Conservation (phyloP, 495 filamentous ascomycete species). For the Talaromyces proteolyticus region DNA sequence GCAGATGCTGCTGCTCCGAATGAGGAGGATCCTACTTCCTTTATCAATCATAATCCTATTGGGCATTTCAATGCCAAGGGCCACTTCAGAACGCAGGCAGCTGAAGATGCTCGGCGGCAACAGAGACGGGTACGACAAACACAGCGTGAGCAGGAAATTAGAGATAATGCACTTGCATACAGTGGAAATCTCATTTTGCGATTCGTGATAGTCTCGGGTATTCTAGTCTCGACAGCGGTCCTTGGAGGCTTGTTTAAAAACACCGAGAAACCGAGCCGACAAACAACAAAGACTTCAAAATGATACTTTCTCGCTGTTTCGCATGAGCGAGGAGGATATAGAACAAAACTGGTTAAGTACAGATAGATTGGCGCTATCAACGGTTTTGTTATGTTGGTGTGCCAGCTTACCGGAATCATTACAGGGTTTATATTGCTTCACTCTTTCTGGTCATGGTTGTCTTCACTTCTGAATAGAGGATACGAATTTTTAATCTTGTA, state of each 20-base stretch:
- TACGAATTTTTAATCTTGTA: too few species aligned
- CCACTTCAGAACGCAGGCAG: conserved; percentile 63
- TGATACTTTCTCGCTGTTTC: too few species aligned
- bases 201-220: conserved; percentile 38
- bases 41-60: conserved; percentile 46
- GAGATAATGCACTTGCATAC: conserved; percentile 16
- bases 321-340: too few species aligned
- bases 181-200: conserved; percentile 34
- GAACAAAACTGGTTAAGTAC: too few species aligned
- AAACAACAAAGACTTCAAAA: too few species aligned
- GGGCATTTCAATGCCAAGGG: conserved; percentile 59
- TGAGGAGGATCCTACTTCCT: conserved; percentile 36
- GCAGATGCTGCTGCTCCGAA: not conserved
- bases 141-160: conserved; percentile 14
- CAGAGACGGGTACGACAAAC: conserved; percentile 3
- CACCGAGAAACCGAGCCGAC: not conserved
- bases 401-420: too few species aligned
- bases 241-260: conserved; percentile 11
- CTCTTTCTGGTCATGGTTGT: too few species aligned
- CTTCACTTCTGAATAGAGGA: too few species aligned
- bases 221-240: conserved; percentile 22
- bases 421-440: too few species aligned
- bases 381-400: too few species aligned
- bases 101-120: conserved; percentile 49
- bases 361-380: too few species aligned